Evolutionary conservation across 495 filamentous ascomycete species (phyloP), one percentile per base, ranked within the genome.

Genomic region (Amphirosellinia nigrospora): DNA sequence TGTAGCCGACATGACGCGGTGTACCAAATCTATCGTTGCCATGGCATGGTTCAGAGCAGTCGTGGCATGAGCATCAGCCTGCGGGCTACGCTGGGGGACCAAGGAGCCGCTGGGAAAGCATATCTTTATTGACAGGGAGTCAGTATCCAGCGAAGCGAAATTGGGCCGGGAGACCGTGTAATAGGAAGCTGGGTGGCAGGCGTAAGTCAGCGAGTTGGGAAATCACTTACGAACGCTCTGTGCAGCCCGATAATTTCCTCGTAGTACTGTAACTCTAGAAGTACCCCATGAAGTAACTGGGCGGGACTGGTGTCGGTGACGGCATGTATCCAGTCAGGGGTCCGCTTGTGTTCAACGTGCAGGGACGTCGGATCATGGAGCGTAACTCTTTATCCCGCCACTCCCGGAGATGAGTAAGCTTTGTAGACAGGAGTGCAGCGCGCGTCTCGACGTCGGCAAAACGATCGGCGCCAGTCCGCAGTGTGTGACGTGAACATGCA

Each of bases 11-110:
- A 78, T 73, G 15, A 69, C 69, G 23, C 34, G 45, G 45, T 80
- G 71, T 0, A 70, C 64, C 30, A 74, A 55, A 32, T 71, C 41
- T 26, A 74, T 71, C 6, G 71, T 72, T 8, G 67, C 70, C 38
- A 78, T 59, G 15, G 77, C 76, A 48, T 80, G 77, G 9, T 77
- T 61, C 2, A 79, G 68, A 7, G 76, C 67, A 6, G 74, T 77
- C 43, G 73, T 71, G 23, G 66, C 76, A 59, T 78, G 77, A 3
- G 71, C 53, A 30, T 77, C 70, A 15, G 73, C 73, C 30, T 66
- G 48, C 16, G 72, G 77, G 48, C 58, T 77, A n/a, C 46, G 19
- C 60, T 67, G 52, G 0, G 72, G 71, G 13, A 69, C 53, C 5
- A 73, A 61, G 3, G 71, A 62, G 23, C 66, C 45, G 32, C 56